These are phyloP conservation scores for Tylopilus vinaceipallidus DNA, from an alignment of 768 basidiomycete species.

Conservation along the genomic window DNA sequence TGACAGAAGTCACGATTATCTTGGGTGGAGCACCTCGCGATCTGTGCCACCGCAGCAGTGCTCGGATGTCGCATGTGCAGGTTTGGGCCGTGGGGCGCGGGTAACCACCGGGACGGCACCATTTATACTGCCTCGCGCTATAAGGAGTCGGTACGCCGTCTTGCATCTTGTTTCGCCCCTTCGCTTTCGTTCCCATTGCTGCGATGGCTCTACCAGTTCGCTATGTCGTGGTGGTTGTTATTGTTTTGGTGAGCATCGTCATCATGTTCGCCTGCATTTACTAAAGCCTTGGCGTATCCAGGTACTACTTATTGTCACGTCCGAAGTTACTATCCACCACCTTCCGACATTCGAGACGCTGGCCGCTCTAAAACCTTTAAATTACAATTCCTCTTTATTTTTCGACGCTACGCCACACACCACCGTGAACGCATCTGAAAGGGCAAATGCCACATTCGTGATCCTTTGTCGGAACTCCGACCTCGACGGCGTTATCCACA, in stretches of 20 bases:
- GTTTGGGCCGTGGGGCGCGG: not conserved
- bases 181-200: not conserved
- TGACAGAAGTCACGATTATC: too few species aligned
- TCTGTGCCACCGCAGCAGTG: constrained; percentile 10
- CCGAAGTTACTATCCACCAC: not conserved
- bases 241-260: constrained; percentile 20
- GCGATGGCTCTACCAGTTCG: constrained; percentile 22
- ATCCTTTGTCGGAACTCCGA: constrained; percentile 54
- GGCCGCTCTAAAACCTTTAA: not conserved
- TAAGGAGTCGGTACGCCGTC: not conserved
- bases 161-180: not conserved
- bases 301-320: constrained; percentile 18
- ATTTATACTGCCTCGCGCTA: constrained; percentile 20
- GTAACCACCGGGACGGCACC: not conserved
- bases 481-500: constrained; percentile 42
- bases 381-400: not conserved
- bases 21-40: too few species aligned
- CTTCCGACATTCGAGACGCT: constrained; percentile 1
- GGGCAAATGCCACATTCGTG: constrained; percentile 60
- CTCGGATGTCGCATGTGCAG: too few species aligned
- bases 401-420: not conserved
- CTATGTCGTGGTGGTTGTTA: constrained; percentile 13
- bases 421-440: constrained; percentile 2
- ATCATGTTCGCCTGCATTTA: too few species aligned
- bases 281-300: not conserved